Base-by-base conservation (phyloP, 1,139 yeast species). In the Geotrichum carabidarum region DNA sequence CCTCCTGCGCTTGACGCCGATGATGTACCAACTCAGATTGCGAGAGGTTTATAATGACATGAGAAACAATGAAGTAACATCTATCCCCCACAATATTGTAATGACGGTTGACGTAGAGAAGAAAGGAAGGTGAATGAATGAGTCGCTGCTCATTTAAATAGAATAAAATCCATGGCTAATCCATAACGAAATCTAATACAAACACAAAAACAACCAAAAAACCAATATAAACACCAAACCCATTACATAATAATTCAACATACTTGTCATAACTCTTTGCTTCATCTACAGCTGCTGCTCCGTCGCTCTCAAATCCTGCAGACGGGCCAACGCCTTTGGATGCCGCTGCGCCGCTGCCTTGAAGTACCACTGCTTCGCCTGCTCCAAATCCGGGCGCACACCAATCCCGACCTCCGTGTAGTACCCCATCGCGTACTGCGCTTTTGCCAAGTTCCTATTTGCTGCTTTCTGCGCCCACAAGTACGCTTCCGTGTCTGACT, bases 381-480 rank as follows among this genome's bases (percentile, higher is more conserved):
- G 73, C 14, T 70, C 73, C 38, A 68, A 22, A 61, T 81, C 77
- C 43, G 68, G 68, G 8, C 71, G 71, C 53, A 81, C 78, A 8
- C 93, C 93, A 48, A 87, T 76, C 1, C 97, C 97, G 59, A 78
- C 79, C 69, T 88, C 95, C 58, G 82, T 80, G 65, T 85, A 85
- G 64, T 83, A 80, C 0, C 95, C 98, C 70, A 91, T 77, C 54
- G 89, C 88, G 66, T 78, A 89, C 65, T 84, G 89, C 4, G 96
- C 95, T 64, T 88, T 89, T 1, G 86, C 80, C 37, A 85, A 75
- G 18, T 87, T 87, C 64, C 84, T 86, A 60, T 84, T 86, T 2
- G 93, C 83, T 0, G 95, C 91, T 59, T 87, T 78, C 53, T 87
- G 81, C 40, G 96, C 93, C 98, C 98, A 93, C 60, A 85, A 73